Conservation (phyloP, 1,284 basidiomycete species). For the Mycosarcoma mackinlayi region DNA sequence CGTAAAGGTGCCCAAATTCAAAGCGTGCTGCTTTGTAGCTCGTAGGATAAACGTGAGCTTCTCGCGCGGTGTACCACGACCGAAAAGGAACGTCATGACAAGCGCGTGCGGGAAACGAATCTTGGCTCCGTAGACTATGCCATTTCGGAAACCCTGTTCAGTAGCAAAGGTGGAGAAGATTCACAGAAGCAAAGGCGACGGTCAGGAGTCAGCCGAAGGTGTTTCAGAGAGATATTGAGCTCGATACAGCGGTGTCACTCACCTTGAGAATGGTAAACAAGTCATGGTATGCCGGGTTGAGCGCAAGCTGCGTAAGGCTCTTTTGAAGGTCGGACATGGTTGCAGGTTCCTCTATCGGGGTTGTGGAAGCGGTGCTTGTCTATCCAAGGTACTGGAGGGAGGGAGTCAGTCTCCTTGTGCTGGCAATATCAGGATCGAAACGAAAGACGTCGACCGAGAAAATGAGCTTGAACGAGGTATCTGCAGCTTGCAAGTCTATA, state of each 20-base stretch:
- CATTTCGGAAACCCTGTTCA: slow-evolving; percentile 82
- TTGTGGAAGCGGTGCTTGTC: not conserved
- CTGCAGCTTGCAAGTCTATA: not conserved
- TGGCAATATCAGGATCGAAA: not conserved
- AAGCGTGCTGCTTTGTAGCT: slow-evolving; percentile 87
- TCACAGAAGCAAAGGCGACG: too few relatives aligned
- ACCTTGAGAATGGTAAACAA: slow-evolving; percentile 89
- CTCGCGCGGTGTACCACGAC: slow-evolving; percentile 68
- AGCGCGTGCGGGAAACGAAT: slow-evolving; percentile 96
- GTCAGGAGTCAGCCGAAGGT: too few relatives aligned
- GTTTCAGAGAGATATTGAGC: not conserved
- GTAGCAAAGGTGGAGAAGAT: not conserved
- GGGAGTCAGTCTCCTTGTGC: not conserved
- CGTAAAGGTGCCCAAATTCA: slow-evolving; percentile 92
- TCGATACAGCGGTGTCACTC: not conserved
- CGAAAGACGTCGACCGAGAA: not conserved
- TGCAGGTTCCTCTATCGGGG: slow-evolving; percentile 1
- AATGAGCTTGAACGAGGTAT: not conserved
- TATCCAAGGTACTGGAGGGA: not conserved
- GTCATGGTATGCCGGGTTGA: slow-evolving; percentile 82
- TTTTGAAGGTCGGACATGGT: slow-evolving; percentile 43
- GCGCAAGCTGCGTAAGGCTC: slow-evolving; percentile 58
- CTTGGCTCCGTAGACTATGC: slow-evolving; percentile 94
- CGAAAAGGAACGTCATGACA: slow-evolving; percentile 95
- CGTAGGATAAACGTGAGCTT: slow-evolving; percentile 79